A percentile compares a stretch with the other conserved stretches of the same genome.
phyloP scores from a whole-genome alignment of 1,284 basidiomycete species.

The Ceratobasidium sp. region DNA sequence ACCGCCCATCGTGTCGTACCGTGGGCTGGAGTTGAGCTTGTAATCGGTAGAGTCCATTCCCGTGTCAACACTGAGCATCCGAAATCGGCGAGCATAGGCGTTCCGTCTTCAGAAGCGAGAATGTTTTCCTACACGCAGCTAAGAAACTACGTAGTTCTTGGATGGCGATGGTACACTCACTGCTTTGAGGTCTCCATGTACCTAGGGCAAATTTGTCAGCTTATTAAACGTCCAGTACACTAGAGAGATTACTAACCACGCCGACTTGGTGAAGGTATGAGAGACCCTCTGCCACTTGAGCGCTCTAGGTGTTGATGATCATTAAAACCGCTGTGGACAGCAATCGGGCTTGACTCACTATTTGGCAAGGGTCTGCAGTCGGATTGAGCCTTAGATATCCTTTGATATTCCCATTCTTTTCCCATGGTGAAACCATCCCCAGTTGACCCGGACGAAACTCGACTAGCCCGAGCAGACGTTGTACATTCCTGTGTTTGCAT shows the following conservation, averaged over 20 bases:
- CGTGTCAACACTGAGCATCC: neutral
- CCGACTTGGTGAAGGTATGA: neutral
- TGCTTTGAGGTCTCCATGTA: slow-evolving; percentile 22
- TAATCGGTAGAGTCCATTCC: neutral
- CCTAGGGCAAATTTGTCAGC: neutral
- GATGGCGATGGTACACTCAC: neutral
- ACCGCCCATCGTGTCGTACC: neutral
- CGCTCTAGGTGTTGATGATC: neutral
- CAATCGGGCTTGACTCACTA: neutral
- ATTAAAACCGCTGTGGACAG: no score
- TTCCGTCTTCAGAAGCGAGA: neutral
- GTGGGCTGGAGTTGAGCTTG: neutral
- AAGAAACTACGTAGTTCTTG: no score
- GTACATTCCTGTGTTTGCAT: neutral
- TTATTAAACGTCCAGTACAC: neutral
- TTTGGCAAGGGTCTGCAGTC: neutral
- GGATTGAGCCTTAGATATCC: neutral
- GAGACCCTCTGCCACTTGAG: slow-evolving; percentile 1
- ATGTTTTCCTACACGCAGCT: neutral
- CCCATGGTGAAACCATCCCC: slow-evolving; percentile 28
- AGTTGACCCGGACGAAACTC: neutral
- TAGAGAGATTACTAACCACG: neutral
- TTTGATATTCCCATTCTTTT: neutral
- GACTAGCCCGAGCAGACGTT: neutral
- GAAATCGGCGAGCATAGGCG: neutral